Evolutionary conservation across 768 basidiomycete species (phyloP).

Genomic region (Gelatoporia subvermispora): DNA sequence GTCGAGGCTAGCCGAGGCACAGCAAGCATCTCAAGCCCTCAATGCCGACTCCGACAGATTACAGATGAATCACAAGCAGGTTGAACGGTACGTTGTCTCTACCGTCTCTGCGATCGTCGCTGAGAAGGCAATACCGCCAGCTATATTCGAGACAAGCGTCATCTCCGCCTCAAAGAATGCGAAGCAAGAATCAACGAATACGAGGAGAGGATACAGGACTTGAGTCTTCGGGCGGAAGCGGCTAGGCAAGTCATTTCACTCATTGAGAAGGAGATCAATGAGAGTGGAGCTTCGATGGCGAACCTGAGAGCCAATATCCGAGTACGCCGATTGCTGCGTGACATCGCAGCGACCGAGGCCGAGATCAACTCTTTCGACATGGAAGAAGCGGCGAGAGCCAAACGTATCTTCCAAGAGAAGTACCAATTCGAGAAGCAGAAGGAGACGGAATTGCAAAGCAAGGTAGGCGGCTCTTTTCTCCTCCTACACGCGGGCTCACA

Average conservation of each 20-base stretch:
- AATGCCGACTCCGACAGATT: slow-evolving; percentile 62
- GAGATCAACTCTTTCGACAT: slow-evolving; percentile 77
- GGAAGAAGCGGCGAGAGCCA: slow-evolving; percentile 80
- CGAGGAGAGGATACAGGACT: slow-evolving; percentile 40
- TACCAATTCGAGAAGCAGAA: slow-evolving; percentile 67
- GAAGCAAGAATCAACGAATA: slow-evolving; percentile 46
- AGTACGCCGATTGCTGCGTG: slow-evolving; percentile 59
- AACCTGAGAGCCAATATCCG: slow-evolving; percentile 82
- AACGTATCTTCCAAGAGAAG: slow-evolving; percentile 77
- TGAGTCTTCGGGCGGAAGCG: slow-evolving; percentile 35
- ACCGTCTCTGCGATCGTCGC: background rate
- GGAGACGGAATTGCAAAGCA: slow-evolving; percentile 66
- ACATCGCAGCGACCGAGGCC: slow-evolving; percentile 61
- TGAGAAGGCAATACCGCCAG: slow-evolving; percentile 32
- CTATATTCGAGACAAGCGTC: slow-evolving; percentile 68
- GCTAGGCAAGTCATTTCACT: slow-evolving; percentile 42
- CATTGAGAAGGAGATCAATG: slow-evolving; percentile 76
- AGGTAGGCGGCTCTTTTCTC: slow-evolving; percentile 37
- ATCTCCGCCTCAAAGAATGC: slow-evolving; percentile 55
- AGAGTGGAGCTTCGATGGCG: slow-evolving; percentile 61
- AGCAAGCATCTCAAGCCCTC: slow-evolving; percentile 55
- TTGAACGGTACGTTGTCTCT: slow-evolving; percentile 53
- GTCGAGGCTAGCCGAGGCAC: slow-evolving; percentile 45
- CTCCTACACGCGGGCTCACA: background rate
- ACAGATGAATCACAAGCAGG: slow-evolving; percentile 49